Evolutionary conservation across 495 filamentous ascomycete genomes (phyloP).

Genomic region (Bathelium albidoporum): DNA sequence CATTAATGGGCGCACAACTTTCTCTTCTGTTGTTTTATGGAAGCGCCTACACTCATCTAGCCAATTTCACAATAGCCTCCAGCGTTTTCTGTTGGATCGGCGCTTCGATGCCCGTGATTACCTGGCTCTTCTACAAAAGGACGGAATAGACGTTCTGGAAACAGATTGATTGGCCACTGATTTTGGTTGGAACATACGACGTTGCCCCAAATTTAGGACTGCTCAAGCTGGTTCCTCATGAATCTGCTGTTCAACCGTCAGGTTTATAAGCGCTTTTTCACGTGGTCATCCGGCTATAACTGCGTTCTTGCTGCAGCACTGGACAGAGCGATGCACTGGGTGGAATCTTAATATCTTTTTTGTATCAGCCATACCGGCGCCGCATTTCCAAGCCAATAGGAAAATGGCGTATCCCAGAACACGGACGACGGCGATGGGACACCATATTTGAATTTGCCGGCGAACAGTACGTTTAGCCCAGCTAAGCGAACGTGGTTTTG

Average conservation of each 20-base stretch:
- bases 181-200: constrained; percentile 66
- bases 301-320: constrained; percentile 77
- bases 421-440: constrained; percentile 7
- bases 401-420: constrained; percentile 7
- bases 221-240: constrained; percentile 69
- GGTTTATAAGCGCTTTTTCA: constrained; percentile 51
- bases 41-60: constrained; percentile 69
- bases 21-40: constrained; percentile 84
- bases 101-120: constrained; percentile 53
- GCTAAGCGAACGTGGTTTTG: constrained; percentile 7
- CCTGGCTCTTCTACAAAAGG: constrained; percentile 52
- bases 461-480: not conserved
- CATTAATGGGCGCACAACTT: constrained; percentile 81
- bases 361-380: constrained; percentile 63
- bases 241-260: constrained; percentile 74
- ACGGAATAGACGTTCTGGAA: constrained; percentile 41
- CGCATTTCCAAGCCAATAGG: constrained; percentile 28
- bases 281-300: constrained; percentile 84
- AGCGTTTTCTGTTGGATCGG: constrained; percentile 75
- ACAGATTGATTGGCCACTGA: constrained; percentile 59
- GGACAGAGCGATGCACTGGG: constrained; percentile 74
- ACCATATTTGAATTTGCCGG: not conserved
- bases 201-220: constrained; percentile 83
- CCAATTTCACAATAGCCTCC: constrained; percentile 56
- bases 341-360: constrained; percentile 74